Conservation (phyloP, 352 stramenopile species). For the Globisporangium splendens region DNA sequence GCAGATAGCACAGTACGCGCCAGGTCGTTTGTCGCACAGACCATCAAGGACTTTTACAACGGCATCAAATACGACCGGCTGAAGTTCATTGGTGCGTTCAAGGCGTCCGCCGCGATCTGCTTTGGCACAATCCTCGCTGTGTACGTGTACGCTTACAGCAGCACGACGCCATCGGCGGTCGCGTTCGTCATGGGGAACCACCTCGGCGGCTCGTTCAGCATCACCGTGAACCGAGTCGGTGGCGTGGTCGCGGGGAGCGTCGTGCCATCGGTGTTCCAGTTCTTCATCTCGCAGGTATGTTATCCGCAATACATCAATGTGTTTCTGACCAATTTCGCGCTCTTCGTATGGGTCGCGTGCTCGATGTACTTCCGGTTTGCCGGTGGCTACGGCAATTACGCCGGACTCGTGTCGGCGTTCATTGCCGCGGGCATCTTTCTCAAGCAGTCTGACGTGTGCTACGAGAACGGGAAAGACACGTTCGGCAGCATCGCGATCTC, state of each 20-base stretch:
- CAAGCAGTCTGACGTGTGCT: slow-evolving; percentile 55
- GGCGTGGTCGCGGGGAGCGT: slow-evolving; percentile 44
- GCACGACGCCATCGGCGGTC: slow-evolving; percentile 31
- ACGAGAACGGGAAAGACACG: slow-evolving; percentile 29
- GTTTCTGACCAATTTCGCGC: slow-evolving; percentile 32
- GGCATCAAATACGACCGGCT: slow-evolving; percentile 23
- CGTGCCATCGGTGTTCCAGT: slow-evolving; percentile 45
- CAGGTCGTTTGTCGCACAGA: slow-evolving; percentile 4
- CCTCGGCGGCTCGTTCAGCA: slow-evolving; percentile 48
- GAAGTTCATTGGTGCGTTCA: slow-evolving; percentile 30
- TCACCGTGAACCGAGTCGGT: slow-evolving; percentile 44
- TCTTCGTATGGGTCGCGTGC: slow-evolving; percentile 50
- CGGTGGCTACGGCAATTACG: slow-evolving; percentile 53
- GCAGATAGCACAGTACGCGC: slow-evolving; percentile 19
- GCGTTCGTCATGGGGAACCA: slow-evolving; percentile 52
- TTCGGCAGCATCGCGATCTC: slow-evolving; percentile 48
- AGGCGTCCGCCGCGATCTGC: slow-evolving; percentile 30
- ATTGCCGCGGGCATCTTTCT: slow-evolving; percentile 66
- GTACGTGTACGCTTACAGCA: slow-evolving; percentile 41
- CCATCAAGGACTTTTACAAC: slow-evolving; percentile 28
- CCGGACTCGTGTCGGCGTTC: slow-evolving; percentile 59
- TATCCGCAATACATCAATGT: slow-evolving; percentile 19
- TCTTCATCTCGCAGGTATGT: slow-evolving; percentile 46
- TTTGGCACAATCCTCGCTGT: slow-evolving; percentile 32
- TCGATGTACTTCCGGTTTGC: slow-evolving; percentile 70